A percentile compares a stretch with the other conserved stretches of the same genome.
Conservation (phyloP, 345 rosid genomes). For the Corymbia maculata region DNA sequence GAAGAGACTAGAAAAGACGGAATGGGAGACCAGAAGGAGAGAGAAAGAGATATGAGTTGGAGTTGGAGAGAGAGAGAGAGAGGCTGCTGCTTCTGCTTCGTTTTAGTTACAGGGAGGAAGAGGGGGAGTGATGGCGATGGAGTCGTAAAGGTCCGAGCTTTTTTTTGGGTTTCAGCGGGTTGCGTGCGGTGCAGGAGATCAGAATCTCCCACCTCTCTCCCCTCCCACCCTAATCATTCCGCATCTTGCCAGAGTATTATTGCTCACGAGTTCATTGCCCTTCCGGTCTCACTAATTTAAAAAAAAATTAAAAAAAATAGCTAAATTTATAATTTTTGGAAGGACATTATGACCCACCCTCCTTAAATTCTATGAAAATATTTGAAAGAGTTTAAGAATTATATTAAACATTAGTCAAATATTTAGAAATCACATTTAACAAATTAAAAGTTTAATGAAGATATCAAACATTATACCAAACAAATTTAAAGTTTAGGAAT, state of each 20-base stretch:
- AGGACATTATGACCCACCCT: background rate
- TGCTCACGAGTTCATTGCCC: background rate
- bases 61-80: background rate
- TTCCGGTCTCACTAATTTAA: background rate
- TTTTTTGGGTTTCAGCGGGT: background rate
- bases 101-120: background rate
- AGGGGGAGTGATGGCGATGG: background rate
- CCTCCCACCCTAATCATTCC: background rate
- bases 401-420: fast-evolving
- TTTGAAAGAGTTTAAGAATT: fast-evolving
- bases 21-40: background rate
- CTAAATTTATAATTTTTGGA: background rate
- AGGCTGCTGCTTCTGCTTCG: too few relatives aligned
- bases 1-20: background rate
- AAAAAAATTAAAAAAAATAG: too few relatives aligned
- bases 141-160: background rate
- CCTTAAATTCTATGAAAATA: background rate
- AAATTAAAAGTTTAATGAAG: background rate
- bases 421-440: fast-evolving
- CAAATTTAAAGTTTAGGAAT: fast-evolving
- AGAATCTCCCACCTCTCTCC: background rate
- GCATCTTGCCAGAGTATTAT: background rate
- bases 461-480: fast-evolving
- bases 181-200: constrained; percentile 6
- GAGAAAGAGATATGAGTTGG: background rate